phyloP scores from a whole-genome alignment of 495 filamentous ascomycete species.

The Hypoxylon rickii region DNA sequence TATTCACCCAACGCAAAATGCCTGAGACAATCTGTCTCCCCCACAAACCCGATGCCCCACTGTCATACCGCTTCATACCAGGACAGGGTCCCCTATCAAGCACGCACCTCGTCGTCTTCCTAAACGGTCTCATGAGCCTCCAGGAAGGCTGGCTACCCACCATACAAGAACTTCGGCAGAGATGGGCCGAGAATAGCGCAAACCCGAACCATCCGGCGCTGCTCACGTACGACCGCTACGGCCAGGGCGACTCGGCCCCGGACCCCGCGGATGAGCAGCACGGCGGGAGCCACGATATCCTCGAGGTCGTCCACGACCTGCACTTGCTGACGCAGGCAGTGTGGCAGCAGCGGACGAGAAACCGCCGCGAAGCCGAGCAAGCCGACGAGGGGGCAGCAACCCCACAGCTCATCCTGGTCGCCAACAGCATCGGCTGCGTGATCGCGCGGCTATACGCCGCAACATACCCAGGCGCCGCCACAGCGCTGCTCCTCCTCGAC shows the following conservation, averaged over 20 bases:
- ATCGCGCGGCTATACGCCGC: conserved; percentile 61
- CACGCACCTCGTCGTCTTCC: conserved; percentile 58
- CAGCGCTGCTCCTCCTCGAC: conserved; percentile 61
- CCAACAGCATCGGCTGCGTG: conserved; percentile 64
- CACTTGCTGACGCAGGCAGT: conserved; percentile 54
- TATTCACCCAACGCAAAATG: too few species aligned
- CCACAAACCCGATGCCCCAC: conserved; percentile 39
- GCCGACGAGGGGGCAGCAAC: conserved; percentile 18
- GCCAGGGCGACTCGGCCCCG: conserved; percentile 61
- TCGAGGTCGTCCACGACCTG: conserved; percentile 54
- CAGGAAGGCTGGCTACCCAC: conserved; percentile 54
- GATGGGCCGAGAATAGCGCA: conserved; percentile 17
- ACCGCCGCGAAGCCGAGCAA: background rate
- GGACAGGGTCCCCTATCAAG: conserved; percentile 28
- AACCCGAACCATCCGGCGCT: conserved; percentile 46
- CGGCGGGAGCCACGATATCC: conserved; percentile 53
- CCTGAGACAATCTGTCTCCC: conserved; percentile 22
- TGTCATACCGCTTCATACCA: conserved; percentile 37
- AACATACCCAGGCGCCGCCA: conserved; percentile 49
- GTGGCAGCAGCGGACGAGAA: conserved; percentile 3
- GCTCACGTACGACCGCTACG: conserved; percentile 67
- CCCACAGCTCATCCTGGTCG: conserved; percentile 52
- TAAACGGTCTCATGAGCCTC: conserved; percentile 64
- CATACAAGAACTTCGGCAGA: conserved; percentile 44
- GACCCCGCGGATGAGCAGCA: conserved; percentile 56